A percentile compares a stretch with the other conserved stretches of the same genome.
These are phyloP conservation scores for Lagenidium giganteum DNA, from an alignment of 352 stramenopile genomes.

Conservation along the genomic window DNA sequence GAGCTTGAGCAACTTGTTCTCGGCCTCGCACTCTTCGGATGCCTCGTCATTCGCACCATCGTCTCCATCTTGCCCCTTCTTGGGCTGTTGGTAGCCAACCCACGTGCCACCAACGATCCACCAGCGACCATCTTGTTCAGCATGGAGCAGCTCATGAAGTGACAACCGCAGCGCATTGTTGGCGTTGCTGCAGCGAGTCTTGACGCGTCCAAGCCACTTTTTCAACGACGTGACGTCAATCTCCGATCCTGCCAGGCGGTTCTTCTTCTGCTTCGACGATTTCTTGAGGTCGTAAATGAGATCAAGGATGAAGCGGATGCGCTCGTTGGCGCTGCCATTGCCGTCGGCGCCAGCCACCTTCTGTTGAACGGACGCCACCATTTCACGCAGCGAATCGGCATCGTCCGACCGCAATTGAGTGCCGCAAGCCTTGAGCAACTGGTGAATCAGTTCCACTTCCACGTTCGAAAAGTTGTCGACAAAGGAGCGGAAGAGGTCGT, in stretches of 20 bases:
- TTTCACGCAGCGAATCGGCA: slow-evolving; percentile 74
- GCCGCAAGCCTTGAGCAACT: slow-evolving; percentile 78
- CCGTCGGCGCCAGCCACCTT: slow-evolving; percentile 36
- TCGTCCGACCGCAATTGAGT: slow-evolving; percentile 84
- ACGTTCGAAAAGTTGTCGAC: slow-evolving; percentile 63
- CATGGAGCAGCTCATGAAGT: slow-evolving; percentile 68
- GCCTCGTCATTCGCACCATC: slow-evolving; percentile 11
- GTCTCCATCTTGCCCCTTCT: slow-evolving; percentile 2
- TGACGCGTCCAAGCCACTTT: slow-evolving; percentile 94
- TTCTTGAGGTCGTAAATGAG: slow-evolving; percentile 97
- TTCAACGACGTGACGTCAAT: slow-evolving; percentile 81
- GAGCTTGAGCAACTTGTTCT: slow-evolving; percentile 82
- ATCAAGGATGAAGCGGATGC: slow-evolving; percentile 89
- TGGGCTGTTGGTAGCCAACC: slow-evolving; percentile 67
- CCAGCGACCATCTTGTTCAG: slow-evolving; percentile 91
- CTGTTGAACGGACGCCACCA: slow-evolving; percentile 78
- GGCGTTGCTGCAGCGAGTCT: slow-evolving; percentile 77
- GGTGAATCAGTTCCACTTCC: slow-evolving; percentile 86
- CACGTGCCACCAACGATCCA: slow-evolving; percentile 96
- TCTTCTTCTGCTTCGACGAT: slow-evolving; percentile 89
- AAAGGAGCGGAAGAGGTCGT: slow-evolving; percentile 85
- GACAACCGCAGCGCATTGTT: slow-evolving; percentile 73
- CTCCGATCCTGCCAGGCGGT: slow-evolving; percentile 21
- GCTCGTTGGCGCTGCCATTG: slow-evolving; percentile 27
- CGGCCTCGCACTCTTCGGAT: slow-evolving; percentile 23